Base-by-base conservation (phyloP, 805 yeast genomes). In the Wickerhamiella bombiphila region DNA sequence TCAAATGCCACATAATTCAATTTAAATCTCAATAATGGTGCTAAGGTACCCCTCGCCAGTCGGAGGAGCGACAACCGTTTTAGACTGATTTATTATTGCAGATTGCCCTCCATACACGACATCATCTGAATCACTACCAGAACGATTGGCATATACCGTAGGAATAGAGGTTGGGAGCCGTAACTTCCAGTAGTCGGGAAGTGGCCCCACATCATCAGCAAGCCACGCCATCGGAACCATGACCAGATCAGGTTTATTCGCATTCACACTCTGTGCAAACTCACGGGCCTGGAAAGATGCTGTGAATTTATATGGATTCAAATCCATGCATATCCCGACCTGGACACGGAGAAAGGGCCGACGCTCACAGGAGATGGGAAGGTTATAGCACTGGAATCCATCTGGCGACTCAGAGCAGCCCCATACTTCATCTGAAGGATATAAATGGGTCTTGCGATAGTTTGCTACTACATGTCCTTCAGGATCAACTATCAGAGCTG, bases 311-410 rank as follows among this genome's bases (percentile, higher is more conserved):
- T 80, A 80, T 0, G 95, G 94, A 54, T 81, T 85, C 42, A 86
- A 56, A 58, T 86, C 97, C 96, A 86, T 86, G 54, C 97, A 86
- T 5, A 86, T 83, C 0, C 95, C 97, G 38, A 86, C 64, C 24
- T 75, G 66, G 1, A 78, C 60, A 25, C 55, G 11, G 11, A 14
- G 17, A 28, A 28, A 6, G 7, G 30, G 30, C n/a, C n/a, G n/a
- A n/a, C n/a, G n/a, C n/a, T n/a, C n/a, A n/a, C n/a, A n/a, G n/a
- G n/a, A n/a, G 13, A 24, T 24, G 13, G 26, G 26, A 9, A 9
- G 26, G 9, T 9, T 25, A 16, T 28, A 24, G 15, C 43, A 41
- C 17, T 15, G 3, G 22, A 83, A 85, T 0, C 72, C 74, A 9
- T 15, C 57, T 0, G 79, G 77, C 34, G 77, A 76, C 51, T 80